Evolutionary conservation across 83 land plant species (phyloP).

Genomic region (Thuja plicata): DNA sequence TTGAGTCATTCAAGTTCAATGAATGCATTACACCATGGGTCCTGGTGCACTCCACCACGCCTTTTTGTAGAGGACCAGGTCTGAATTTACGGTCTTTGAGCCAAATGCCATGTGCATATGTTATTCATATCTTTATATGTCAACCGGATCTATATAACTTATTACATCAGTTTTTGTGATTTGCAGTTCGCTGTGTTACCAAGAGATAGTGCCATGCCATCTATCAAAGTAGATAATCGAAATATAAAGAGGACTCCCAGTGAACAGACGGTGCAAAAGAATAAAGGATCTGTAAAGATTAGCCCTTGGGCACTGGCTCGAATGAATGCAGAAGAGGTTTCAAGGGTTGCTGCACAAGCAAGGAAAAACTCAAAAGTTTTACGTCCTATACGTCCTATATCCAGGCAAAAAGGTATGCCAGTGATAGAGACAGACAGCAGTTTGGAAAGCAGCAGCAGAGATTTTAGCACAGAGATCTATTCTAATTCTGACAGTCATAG

Average conservation of each 20-base stretch:
- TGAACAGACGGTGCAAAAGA: slow-evolving; percentile 39
- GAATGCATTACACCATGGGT: slow-evolving; percentile 58
- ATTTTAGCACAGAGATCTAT: slow-evolving; percentile 24
- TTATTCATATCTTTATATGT: not conserved
- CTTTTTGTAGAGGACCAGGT: slow-evolving; percentile 86
- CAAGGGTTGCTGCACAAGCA: slow-evolving; percentile 73
- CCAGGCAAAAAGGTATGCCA: slow-evolving; percentile 26
- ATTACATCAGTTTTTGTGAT: not conserved
- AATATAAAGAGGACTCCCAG: slow-evolving; percentile 35
- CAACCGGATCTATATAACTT: not conserved
- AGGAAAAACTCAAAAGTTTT: slow-evolving; percentile 72
- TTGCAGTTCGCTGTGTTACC: slow-evolving; percentile 69
- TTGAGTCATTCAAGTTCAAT: slow-evolving; percentile 82
- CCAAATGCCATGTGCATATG: not conserved
- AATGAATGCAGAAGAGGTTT: slow-evolving; percentile 76
- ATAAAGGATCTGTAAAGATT: slow-evolving; percentile 57
- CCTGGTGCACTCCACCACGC: slow-evolving; percentile 91
- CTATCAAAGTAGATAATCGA: slow-evolving; percentile 26
- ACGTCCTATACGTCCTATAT: slow-evolving; percentile 71
- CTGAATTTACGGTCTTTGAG: slow-evolving; percentile 7
- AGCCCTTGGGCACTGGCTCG: slow-evolving; percentile 89
- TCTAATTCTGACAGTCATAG: slow-evolving; percentile 34
- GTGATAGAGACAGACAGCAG: slow-evolving; percentile 58
- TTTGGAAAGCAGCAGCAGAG: slow-evolving; percentile 44
- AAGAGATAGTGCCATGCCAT: slow-evolving; percentile 42